A percentile compares a stretch with the other conserved stretches of the same genome.
These are phyloP conservation scores for Coniochaeta sp. DNA, from an alignment of 2,329 filamentous ascomycete species.

Conservation along the genomic window DNA sequence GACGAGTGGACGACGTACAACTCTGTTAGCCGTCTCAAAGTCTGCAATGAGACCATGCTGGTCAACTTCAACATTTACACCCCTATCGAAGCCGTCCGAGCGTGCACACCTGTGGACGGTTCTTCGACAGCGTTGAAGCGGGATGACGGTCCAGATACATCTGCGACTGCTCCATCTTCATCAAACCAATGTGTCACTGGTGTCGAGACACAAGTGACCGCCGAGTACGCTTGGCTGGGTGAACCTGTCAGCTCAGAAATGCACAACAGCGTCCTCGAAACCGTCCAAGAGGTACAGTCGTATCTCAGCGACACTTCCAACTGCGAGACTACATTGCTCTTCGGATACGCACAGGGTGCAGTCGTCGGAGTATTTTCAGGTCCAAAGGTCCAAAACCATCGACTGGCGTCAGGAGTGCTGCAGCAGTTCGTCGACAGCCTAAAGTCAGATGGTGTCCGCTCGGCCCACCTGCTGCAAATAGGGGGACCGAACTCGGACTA, in stretches of 20 bases:
- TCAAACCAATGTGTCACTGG: not conserved
- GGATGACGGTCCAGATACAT: not conserved
- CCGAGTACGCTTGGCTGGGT: not conserved
- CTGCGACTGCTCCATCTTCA: not conserved
- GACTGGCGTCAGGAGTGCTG: not conserved
- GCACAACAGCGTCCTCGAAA: not conserved
- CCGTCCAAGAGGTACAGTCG: not conserved
- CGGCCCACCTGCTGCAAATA: not conserved
- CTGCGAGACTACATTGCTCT: not conserved
- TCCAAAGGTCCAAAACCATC: not conserved
- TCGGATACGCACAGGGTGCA: not conserved
- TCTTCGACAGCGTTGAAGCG: not conserved
- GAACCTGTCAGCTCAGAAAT: not conserved
- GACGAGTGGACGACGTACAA: not conserved
- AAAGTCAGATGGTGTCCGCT: not conserved
- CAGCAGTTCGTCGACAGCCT: not conserved
- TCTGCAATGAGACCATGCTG: not conserved
- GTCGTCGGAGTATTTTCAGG: not conserved
- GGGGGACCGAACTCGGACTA: not conserved
- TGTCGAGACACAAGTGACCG: not conserved
- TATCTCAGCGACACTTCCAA: not conserved
- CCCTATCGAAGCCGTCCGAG: not conserved
- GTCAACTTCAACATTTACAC: not conserved
- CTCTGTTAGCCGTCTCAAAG: not conserved
- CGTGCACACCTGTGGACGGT: not conserved